Evolutionary conservation across 805 yeast genomes (phyloP).

Genomic region (Lipomyces starkeyi): DNA sequence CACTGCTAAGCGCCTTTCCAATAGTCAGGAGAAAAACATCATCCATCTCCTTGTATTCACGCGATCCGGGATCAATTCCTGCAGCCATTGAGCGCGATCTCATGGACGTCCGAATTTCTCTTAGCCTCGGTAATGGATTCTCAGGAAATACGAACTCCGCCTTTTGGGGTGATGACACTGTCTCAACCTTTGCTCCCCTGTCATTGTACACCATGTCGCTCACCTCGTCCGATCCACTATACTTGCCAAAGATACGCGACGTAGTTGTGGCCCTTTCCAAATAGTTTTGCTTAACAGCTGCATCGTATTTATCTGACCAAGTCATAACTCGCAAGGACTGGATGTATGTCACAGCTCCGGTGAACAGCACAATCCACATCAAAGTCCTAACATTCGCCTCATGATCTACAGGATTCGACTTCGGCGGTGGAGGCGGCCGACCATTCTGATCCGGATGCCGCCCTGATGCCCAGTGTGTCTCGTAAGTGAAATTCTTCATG

Average conservation of each 20-base stretch:
- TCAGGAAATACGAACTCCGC: neutral
- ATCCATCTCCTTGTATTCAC: neutral
- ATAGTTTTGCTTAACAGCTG: constrained; percentile 1
- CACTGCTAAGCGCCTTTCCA: neutral
- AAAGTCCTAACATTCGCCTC: constrained; percentile 30
- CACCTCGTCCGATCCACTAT: neutral
- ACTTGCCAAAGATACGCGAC: neutral
- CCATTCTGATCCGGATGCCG: constrained; percentile 6
- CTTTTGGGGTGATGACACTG: neutral
- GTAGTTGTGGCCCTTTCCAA: neutral
- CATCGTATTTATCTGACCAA: constrained; percentile 27
- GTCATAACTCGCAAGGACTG: constrained; percentile 30
- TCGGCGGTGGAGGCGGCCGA: constrained; percentile 24
- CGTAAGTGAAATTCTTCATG: constrained; percentile 15
- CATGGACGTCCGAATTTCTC: constrained; percentile 1
- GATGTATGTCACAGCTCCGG: constrained; percentile 20
- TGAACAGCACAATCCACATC: constrained; percentile 28
- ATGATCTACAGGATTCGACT: constrained; percentile 27
- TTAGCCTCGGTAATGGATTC: neutral
- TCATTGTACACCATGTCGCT: constrained; percentile 1
- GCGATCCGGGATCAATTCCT: neutral
- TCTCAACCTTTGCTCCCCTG: neutral
- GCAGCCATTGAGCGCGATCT: neutral
- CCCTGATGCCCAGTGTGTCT: constrained; percentile 29
- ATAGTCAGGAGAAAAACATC: neutral